Evolutionary conservation across 495 filamentous ascomycete genomes (phyloP).

Genomic region (Podospora fimiseda): DNA sequence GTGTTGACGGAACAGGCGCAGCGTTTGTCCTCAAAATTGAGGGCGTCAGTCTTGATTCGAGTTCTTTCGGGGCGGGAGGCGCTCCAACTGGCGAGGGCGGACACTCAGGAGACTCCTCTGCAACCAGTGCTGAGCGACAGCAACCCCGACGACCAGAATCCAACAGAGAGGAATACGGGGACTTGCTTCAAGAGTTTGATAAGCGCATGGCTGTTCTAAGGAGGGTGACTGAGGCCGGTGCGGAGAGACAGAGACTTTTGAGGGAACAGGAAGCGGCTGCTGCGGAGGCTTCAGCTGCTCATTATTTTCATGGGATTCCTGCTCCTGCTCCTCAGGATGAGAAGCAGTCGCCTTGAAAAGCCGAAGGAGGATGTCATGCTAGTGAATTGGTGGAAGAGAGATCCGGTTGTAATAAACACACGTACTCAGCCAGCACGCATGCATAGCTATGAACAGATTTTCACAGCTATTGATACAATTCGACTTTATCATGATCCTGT

Average conservation of each 20-base stretch:
- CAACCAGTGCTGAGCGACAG: conserved; percentile 25
- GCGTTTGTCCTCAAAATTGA: conserved; percentile 62
- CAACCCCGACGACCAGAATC: not conserved
- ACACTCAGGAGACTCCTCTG: conserved; percentile 24
- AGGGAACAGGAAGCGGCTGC: not conserved
- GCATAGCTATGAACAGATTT: too few species aligned
- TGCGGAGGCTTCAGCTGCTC: not conserved
- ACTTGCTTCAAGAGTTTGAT: conserved; percentile 62
- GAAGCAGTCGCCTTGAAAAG: not conserved
- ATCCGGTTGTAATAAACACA: too few species aligned
- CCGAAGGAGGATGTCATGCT: too few species aligned
- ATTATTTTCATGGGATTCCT: not conserved
- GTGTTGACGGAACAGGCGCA: conserved; percentile 21
- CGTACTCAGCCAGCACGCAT: too few species aligned
- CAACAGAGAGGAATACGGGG: conserved; percentile 38
- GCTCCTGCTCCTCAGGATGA: not conserved
- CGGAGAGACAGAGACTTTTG: conserved; percentile 30
- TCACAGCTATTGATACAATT: too few species aligned
- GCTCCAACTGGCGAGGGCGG: conserved; percentile 22
- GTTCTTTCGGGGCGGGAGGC: too few species aligned
- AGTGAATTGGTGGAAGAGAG: too few species aligned
- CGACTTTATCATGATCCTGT: too few species aligned
- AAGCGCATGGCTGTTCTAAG: conserved; percentile 52
- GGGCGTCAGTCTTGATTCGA: conserved; percentile 43
- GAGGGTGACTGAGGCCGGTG: conserved; percentile 41